A percentile compares a stretch with the other conserved stretches of the same genome.
Conservation (phyloP, 768 basidiomycete genomes). For the Tylopilus plumbeoviolaceoides region DNA sequence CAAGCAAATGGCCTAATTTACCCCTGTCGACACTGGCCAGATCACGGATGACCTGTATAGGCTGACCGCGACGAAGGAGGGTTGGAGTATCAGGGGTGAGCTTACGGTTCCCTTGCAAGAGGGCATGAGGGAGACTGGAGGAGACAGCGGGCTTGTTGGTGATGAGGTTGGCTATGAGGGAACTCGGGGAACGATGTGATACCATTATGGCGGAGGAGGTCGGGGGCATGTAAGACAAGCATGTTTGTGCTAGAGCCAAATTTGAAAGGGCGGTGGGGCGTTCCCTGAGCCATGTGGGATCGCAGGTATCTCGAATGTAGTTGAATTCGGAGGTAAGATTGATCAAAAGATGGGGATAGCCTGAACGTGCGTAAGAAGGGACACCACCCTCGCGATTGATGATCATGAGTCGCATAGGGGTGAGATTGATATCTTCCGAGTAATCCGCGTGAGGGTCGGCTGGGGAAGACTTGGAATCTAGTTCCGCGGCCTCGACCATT, state of each 20-base stretch:
- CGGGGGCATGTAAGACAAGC: constrained; percentile 88
- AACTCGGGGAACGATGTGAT: constrained; percentile 92
- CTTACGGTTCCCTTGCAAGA: constrained; percentile 81
- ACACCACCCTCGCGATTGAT: constrained; percentile 96
- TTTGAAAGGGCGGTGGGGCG: constrained; percentile 88
- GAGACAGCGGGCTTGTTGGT: constrained; percentile 97
- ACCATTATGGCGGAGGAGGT: constrained; percentile 95
- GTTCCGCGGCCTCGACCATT: constrained; percentile 59
- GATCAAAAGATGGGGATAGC: constrained; percentile 92
- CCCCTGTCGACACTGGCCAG: constrained; percentile 63
- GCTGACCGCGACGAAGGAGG: constrained; percentile 82
- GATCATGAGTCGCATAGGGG: constrained; percentile 93
- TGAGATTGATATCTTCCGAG: constrained; percentile 70
- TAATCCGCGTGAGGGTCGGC: constrained; percentile 34
- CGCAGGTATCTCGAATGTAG: constrained; percentile 84
- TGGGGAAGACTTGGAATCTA: constrained; percentile 40
- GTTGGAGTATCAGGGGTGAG: constrained; percentile 92
- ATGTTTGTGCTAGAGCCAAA: constrained; percentile 77
- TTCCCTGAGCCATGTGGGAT: constrained; percentile 64
- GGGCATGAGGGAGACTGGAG: constrained; percentile 90
- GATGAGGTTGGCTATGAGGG: constrained; percentile 94
- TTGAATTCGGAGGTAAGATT: constrained; percentile 86
- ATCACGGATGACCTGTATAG: constrained; percentile 76
- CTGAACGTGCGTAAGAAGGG: constrained; percentile 93
- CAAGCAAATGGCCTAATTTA: constrained; percentile 79